Percentiles rank a stretch among this genome's conserved stretches.
Evolutionary conservation across 75 land plant genomes (phyloP).

Genomic region (Isoetes taiwanensis): DNA sequence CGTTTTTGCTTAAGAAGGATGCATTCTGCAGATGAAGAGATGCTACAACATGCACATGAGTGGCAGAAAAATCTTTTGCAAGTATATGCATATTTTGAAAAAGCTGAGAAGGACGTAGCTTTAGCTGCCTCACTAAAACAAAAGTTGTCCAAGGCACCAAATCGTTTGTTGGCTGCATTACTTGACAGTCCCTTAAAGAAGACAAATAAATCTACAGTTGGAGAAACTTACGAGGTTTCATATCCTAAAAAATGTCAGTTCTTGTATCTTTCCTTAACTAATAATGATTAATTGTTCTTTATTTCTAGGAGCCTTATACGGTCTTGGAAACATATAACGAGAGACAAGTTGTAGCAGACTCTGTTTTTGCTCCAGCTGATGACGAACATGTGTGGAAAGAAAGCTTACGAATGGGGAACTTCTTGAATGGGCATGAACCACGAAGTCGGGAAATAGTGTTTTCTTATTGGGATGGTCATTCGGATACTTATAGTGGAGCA

Average conservation of each 20-base stretch:
- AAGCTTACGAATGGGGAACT: conserved; percentile 90
- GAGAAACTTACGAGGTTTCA: conserved; percentile 7
- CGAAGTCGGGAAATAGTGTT: conserved; percentile 57
- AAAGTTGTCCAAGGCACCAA: conserved; percentile 41
- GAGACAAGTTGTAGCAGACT: conserved; percentile 41
- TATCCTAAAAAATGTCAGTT: too few species aligned
- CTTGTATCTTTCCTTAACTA: too few species aligned
- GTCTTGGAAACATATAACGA: conserved; percentile 20
- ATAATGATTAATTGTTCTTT: conserved; percentile 9
- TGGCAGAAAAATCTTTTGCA: conserved; percentile 41
- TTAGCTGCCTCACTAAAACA: conserved; percentile 77
- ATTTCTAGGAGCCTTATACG: not conserved
- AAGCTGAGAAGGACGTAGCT: conserved; percentile 49
- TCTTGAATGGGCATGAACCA: conserved; percentile 94
- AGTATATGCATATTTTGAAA: conserved; percentile 52
- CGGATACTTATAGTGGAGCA: conserved; percentile 15
- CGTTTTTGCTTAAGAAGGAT: not conserved
- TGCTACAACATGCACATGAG: conserved; percentile 30
- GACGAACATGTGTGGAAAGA: conserved; percentile 68
- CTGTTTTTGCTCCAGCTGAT: conserved; percentile 56
- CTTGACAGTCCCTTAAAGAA: conserved; percentile 31
- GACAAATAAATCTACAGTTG: not conserved
- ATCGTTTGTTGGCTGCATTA: conserved; percentile 42
- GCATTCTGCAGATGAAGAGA: conserved; percentile 34
- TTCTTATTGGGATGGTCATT: conserved; percentile 33